Evolutionary conservation across 768 basidiomycete species (phyloP).

Genomic region (Lactifluus echinatus): DNA sequence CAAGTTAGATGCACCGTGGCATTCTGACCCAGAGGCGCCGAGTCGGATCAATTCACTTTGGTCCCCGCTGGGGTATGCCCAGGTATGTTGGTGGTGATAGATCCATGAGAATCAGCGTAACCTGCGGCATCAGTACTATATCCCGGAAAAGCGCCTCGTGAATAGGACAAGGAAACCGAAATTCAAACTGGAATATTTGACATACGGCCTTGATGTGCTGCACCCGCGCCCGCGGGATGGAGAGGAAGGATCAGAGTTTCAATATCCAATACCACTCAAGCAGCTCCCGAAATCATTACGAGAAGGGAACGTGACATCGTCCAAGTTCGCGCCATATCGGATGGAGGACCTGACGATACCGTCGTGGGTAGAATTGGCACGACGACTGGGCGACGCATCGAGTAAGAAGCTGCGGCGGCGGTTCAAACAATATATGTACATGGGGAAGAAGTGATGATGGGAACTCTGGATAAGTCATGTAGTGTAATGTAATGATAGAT

Average conservation of each 20-base stretch:
- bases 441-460: slow-evolving; percentile 28
- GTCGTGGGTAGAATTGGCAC: slow-evolving; percentile 63
- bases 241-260: slow-evolving; percentile 25
- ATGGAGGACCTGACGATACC: slow-evolving; percentile 72
- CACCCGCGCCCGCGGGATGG: slow-evolving; percentile 27
- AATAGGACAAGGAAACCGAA: slow-evolving; percentile 43
- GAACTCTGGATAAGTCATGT: not conserved
- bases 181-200: slow-evolving; percentile 75
- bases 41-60: slow-evolving; percentile 61
- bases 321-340: slow-evolving; percentile 57
- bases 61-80: slow-evolving; percentile 77
- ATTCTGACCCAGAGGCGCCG: slow-evolving; percentile 56
- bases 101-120: not conserved
- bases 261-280: slow-evolving; percentile 46
- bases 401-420: slow-evolving; percentile 47
- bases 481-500: slow-evolving; percentile 3
- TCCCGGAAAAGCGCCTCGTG: slow-evolving; percentile 43
- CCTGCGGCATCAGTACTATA: slow-evolving; percentile 42
- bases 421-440: slow-evolving; percentile 72
- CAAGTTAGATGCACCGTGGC: slow-evolving; percentile 49
- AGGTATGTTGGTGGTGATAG: slow-evolving; percentile 42
- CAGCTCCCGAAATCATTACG: slow-evolving; percentile 46
- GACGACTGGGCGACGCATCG: slow-evolving; percentile 45
- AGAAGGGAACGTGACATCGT: slow-evolving; percentile 33
- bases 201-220: slow-evolving; percentile 41